Conservation (phyloP, 2,329 filamentous ascomycete species). For the Clonostachys solani region DNA sequence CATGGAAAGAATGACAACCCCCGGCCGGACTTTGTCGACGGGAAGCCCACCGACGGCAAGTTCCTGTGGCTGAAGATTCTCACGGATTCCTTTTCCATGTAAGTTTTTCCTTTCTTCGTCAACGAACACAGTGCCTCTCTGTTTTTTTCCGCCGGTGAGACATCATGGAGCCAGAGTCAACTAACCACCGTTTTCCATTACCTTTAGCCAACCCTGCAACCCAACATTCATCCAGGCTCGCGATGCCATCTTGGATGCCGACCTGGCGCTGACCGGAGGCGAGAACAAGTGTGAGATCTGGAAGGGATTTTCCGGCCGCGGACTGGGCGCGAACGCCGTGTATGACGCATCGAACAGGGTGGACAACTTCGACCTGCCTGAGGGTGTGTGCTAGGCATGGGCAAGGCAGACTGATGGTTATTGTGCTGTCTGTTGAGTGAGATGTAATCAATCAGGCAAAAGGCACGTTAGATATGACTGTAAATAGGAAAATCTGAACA, state of each 20-base stretch:
- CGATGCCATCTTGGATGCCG: constrained; percentile 46
- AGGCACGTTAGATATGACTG: no score
- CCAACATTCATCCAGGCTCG: constrained; percentile 41
- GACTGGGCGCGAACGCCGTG: constrained; percentile 30
- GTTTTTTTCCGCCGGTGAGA: no score
- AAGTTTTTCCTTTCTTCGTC: background rate
- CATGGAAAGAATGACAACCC: constrained; percentile 35
- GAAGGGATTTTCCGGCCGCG: constrained; percentile 45
- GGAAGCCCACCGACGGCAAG: constrained; percentile 40
- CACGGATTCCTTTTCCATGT: background rate
- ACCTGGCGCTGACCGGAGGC: constrained; percentile 39
- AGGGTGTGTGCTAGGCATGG: background rate
- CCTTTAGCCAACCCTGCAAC: constrained; percentile 37
- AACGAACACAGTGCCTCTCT: no score
- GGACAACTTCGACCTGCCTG: constrained; percentile 3
- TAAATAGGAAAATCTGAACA: no score
- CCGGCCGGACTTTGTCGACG: constrained; percentile 27
- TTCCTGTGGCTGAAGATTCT: constrained; percentile 37
- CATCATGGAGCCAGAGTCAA: no score
- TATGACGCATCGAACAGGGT: constrained; percentile 5
- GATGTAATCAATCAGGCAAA: no score
- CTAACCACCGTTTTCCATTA: no score
- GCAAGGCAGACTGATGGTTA: no score
- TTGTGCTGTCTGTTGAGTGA: no score
- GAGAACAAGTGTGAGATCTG: constrained; percentile 42